Evolutionary conservation across 2,329 filamentous ascomycete species (phyloP).

Genomic region (Diaporthe sp.): DNA sequence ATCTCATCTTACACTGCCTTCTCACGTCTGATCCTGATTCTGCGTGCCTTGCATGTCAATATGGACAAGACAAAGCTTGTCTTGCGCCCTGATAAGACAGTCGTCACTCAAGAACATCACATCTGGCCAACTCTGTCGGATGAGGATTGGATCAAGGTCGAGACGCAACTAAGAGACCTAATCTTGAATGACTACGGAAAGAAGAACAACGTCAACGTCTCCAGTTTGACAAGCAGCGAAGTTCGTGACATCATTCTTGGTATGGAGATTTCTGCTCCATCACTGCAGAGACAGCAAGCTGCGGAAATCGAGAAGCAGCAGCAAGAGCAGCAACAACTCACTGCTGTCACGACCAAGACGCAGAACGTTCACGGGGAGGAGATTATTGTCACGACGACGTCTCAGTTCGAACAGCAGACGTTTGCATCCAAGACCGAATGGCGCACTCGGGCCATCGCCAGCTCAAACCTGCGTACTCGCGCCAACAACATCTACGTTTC

Average conservation of each 20-base stretch:
- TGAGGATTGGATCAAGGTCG: slow-evolving; percentile 99
- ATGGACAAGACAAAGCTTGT: slow-evolving; percentile 98
- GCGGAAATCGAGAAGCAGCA: slow-evolving; percentile 99
- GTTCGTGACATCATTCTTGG: slow-evolving; percentile 98
- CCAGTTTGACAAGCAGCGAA: slow-evolving; percentile 95
- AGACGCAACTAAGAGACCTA: slow-evolving; percentile 93
- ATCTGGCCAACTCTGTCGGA: slow-evolving; percentile 97
- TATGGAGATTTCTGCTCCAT: slow-evolving; percentile 99
- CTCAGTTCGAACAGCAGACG: slow-evolving; percentile 96
- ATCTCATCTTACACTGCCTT: slow-evolving; percentile 99
- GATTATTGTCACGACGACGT: slow-evolving; percentile 98
- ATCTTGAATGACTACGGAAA: slow-evolving; percentile 99
- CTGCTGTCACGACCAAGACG: slow-evolving; percentile 97
- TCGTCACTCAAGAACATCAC: slow-evolving; percentile 98
- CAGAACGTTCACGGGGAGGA: slow-evolving; percentile 98
- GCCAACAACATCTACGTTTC: slow-evolving; percentile 99
- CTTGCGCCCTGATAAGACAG: slow-evolving; percentile 94
- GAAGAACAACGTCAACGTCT: slow-evolving; percentile 99
- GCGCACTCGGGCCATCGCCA: slow-evolving; percentile 96
- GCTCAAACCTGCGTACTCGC: slow-evolving; percentile 92
- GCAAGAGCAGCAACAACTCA: slow-evolving; percentile 95
- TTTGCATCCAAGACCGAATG: slow-evolving; percentile 99
- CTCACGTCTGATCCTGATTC: slow-evolving; percentile 91
- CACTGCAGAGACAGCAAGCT: slow-evolving; percentile 97
- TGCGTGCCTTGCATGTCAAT: slow-evolving; percentile 96